Evolutionary conservation across 768 basidiomycete species (phyloP), one percentile per base, ranked within the genome.

Genomic region (Termitomyces bulborhizus): DNA sequence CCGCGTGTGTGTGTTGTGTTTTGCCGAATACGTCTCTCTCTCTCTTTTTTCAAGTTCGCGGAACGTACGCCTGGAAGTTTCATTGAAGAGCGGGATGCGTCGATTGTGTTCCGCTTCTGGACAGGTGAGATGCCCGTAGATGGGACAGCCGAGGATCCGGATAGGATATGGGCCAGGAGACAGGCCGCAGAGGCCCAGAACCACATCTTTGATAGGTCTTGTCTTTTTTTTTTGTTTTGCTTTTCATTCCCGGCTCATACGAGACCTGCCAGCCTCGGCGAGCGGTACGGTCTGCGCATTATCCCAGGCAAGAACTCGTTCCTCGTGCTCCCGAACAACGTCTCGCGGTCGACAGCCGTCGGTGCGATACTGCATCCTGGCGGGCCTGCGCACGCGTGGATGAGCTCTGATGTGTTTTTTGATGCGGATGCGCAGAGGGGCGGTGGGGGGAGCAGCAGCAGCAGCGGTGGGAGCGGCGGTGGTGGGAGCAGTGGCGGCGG

Each of bases 111-210:
- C 89, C 79, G 90, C 0, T 94, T 86, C 77, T 91, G 87, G 85
- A 86, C 83, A 0, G 85, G 75, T 3, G 71, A 66, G 24, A 54
- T 68, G 15, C 58, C 47, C 5, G 48, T 46, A 1, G 56, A 60
- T 29, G 62, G 60, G 15, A 6, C n/a, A 0, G 44, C 61, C 15
- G 77, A 82, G 37, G 70, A 72, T 40, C 67, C 82, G 0, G 88
- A 90, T 62, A 76, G 85, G 11, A 82, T 81, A 54, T 94, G 92
- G 92, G 92, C 90, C 0, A 79, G 86, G 32, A 74, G 92, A 21
- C 91, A 93, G 65, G 92, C 92, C 1, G 89, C 90, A 0, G 91
- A 93, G 66, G 92, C 92, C 21, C 92, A 93, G 69, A 94, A 94
- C 69, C 92, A 93, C 63, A 90, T 93, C 59, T 93, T 90, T 64